Evolutionary conservation across 2,329 filamentous ascomycete genomes (phyloP).

Genomic region (Coniella lustricola): DNA sequence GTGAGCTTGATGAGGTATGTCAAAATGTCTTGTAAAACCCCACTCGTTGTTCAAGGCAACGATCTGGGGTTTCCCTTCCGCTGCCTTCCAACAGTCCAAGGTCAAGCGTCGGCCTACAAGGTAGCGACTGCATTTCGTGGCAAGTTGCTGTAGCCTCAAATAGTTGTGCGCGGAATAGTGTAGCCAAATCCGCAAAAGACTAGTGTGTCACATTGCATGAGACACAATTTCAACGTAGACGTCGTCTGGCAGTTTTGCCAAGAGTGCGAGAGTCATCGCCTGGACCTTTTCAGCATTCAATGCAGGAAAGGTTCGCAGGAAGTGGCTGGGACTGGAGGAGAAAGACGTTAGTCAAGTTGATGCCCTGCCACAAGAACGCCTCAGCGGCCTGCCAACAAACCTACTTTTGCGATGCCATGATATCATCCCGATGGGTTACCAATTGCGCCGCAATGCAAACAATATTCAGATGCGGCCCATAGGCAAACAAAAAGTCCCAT

Average conservation of each 20-base stretch:
- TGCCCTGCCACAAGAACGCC: too few species aligned
- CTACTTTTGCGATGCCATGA: slow-evolving; percentile 78
- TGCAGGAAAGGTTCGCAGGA: slow-evolving; percentile 79
- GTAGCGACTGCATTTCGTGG: too few species aligned
- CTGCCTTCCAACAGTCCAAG: too few species aligned
- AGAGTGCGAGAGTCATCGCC: slow-evolving; percentile 74
- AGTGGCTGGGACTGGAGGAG: slow-evolving; percentile 70
- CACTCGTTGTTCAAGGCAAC: too few species aligned
- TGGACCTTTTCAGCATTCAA: slow-evolving; percentile 80
- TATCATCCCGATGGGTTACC: slow-evolving; percentile 76
- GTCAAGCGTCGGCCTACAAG: too few species aligned
- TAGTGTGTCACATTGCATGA: slow-evolving; percentile 62
- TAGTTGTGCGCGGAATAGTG: too few species aligned
- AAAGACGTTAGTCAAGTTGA: too few species aligned
- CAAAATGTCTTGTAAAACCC: too few species aligned
- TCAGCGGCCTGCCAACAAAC: slow-evolving; percentile 3
- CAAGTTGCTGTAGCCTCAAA: background rate
- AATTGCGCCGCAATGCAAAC: slow-evolving; percentile 94
- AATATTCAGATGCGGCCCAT: slow-evolving; percentile 90
- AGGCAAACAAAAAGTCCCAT: slow-evolving; percentile 97
- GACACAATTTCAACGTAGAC: slow-evolving; percentile 84
- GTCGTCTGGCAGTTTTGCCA: slow-evolving; percentile 83
- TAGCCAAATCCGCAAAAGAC: too few species aligned
- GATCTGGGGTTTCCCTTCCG: too few species aligned
- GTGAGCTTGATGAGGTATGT: too few species aligned